Conservation (phyloP, 176 grass and related monocot genomes). For the Triticum dicoccoides region DNA sequence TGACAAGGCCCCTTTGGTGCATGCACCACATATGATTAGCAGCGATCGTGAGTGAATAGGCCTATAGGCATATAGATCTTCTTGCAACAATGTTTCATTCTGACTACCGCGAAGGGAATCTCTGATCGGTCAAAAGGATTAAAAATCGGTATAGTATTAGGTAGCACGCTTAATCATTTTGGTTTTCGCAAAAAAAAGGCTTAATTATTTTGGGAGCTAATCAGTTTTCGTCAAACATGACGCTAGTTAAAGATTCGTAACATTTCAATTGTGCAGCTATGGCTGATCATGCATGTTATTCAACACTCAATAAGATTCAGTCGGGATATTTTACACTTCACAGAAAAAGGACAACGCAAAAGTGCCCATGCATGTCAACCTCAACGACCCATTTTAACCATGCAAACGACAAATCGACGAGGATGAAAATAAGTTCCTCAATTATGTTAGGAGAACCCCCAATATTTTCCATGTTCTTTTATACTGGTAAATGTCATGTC, state of each 20-base stretch:
- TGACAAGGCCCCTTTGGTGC: constrained; percentile 27
- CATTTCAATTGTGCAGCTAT: constrained; percentile 9
- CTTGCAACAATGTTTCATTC: constrained; percentile 1
- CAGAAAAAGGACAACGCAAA: neutral
- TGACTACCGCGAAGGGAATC: neutral
- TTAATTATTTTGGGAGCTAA: constrained; percentile 39
- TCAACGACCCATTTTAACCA: no score
- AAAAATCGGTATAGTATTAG: constrained; percentile 2
- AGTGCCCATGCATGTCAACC: neutral
- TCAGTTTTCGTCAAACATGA: constrained; percentile 28
- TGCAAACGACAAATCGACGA: neutral
- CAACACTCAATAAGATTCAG: neutral
- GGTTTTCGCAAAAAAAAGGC: no score
- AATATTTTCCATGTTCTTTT: no score
- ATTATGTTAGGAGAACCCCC: neutral
- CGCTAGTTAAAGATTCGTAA: neutral
- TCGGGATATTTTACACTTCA: neutral
- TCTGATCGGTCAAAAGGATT: neutral
- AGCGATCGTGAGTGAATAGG: neutral
- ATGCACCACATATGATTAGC: constrained; percentile 25
- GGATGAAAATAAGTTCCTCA: neutral
- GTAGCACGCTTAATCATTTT: neutral
- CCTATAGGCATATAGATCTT: constrained; percentile 10
- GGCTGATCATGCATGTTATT: neutral
- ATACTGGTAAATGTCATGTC: no score